Conservation (phyloP, 2,329 filamentous ascomycete genomes). For the Exophiala alcalophila region DNA sequence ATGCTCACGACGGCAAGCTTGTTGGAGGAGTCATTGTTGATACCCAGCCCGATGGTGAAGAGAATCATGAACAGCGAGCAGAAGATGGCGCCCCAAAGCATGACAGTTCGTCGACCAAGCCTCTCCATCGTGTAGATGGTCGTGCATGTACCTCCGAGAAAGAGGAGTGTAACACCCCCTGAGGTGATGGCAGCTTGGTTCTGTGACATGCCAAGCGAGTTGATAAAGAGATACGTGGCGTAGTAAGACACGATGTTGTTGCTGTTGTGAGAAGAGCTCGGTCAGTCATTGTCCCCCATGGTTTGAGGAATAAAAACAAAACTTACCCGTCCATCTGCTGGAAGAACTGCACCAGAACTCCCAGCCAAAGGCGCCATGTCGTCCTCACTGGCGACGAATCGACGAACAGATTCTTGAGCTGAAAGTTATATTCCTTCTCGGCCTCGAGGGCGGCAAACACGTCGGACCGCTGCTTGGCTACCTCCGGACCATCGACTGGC, state of each 20-base stretch:
- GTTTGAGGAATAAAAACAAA: neutral
- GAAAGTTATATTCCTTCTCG: slow-evolving; percentile 22
- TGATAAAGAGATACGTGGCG: slow-evolving; percentile 29
- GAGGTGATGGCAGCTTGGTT: slow-evolving; percentile 22
- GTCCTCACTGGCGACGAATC: slow-evolving; percentile 18
- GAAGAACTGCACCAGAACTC: slow-evolving; percentile 20
- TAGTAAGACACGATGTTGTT: slow-evolving; percentile 24
- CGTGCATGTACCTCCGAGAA: slow-evolving; percentile 21
- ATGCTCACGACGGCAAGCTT: slow-evolving; percentile 20
- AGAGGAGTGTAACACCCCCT: slow-evolving; percentile 19
- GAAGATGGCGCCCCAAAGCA: slow-evolving; percentile 21
- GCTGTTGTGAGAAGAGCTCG: neutral
- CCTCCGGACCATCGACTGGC: slow-evolving; percentile 11
- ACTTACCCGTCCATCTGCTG: slow-evolving; percentile 21
- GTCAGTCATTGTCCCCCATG: neutral
- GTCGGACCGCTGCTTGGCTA: slow-evolving; percentile 14
- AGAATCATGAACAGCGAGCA: slow-evolving; percentile 20
- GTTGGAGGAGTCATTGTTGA: slow-evolving; percentile 17
- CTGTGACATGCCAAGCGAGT: slow-evolving; percentile 27
- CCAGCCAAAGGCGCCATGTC: slow-evolving; percentile 22
- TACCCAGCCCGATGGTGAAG: slow-evolving; percentile 21
- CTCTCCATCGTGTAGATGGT: slow-evolving; percentile 22
- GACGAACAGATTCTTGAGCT: slow-evolving; percentile 19
- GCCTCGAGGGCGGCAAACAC: slow-evolving; percentile 19
- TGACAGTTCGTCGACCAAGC: slow-evolving; percentile 16